Percentiles rank a stretch among this genome's conserved stretches.
These are phyloP conservation scores for Metschnikowia chrysomelidarum DNA, from an alignment of 805 yeast genomes.

Conservation along the genomic window DNA sequence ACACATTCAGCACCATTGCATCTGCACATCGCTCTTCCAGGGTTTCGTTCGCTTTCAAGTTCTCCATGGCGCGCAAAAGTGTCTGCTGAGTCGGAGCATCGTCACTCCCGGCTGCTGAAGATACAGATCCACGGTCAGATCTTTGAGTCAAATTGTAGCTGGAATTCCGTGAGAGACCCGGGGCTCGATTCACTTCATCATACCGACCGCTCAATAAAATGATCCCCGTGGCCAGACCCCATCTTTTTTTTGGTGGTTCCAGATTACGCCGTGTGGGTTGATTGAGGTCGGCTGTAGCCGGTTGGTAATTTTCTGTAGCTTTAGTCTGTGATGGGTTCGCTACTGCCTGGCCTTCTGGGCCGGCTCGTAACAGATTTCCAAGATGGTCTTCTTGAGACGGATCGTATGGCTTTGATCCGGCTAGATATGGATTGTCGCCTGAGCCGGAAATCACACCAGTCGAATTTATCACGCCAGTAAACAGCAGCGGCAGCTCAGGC, in stretches of 20 bases:
- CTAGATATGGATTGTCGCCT: neutral
- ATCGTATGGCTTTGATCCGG: slow-evolving; percentile 1
- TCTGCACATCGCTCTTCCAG: slow-evolving; percentile 9
- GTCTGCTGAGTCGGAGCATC: slow-evolving; percentile 14
- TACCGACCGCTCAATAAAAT: too few species aligned
- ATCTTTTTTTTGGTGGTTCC: slow-evolving; percentile 15
- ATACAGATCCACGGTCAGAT: slow-evolving; percentile 1
- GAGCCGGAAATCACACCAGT: neutral
- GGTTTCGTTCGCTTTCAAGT: slow-evolving; percentile 14
- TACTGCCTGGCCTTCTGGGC: slow-evolving; percentile 3
- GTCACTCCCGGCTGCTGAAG: slow-evolving; percentile 1
- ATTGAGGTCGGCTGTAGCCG: slow-evolving; percentile 17
- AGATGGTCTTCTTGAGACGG: slow-evolving; percentile 4
- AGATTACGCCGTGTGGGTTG: slow-evolving; percentile 19
- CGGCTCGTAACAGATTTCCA: slow-evolving; percentile 6
- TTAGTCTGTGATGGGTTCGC: too few species aligned
- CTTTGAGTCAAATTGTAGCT: neutral
- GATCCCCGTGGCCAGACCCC: slow-evolving; percentile 9
- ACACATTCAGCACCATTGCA: neutral
- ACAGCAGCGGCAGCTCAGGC: slow-evolving; percentile 19
- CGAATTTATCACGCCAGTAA: slow-evolving; percentile 9
- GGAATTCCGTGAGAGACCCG: neutral
- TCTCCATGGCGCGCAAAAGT: slow-evolving; percentile 19
- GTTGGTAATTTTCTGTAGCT: slow-evolving; percentile 12
- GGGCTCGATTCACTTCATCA: slow-evolving; percentile 3